These are phyloP conservation scores for Aspergillus oerlinghausenensis DNA, from an alignment of 2,329 filamentous ascomycete genomes.

Conservation along the genomic window DNA sequence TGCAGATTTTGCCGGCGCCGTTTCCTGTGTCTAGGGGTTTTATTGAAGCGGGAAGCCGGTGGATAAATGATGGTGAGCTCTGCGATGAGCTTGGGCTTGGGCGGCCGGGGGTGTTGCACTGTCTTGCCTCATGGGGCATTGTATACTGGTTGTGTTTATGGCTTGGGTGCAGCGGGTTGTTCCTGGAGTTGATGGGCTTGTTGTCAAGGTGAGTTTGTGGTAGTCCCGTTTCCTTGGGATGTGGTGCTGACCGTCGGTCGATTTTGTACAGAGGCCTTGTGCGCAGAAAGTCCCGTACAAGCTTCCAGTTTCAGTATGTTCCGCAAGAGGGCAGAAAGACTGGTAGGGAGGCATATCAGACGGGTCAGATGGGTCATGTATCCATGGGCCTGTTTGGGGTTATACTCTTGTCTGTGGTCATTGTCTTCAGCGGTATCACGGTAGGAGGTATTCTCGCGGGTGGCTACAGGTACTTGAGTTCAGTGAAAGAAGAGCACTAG, in stretches of 20 bases:
- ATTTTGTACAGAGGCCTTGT: slow-evolving; percentile 27
- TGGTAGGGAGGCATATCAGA: slow-evolving; percentile 2
- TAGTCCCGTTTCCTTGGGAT: neutral
- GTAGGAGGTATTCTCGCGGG: neutral
- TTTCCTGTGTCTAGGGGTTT: slow-evolving; percentile 33
- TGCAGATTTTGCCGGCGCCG: slow-evolving; percentile 32
- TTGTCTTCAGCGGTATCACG: neutral
- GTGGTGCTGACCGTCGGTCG: slow-evolving; percentile 2
- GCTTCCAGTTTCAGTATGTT: slow-evolving; percentile 33
- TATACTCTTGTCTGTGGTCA: neutral
- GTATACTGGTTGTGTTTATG: slow-evolving; percentile 27
- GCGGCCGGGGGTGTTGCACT: slow-evolving; percentile 21
- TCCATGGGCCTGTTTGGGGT: neutral
- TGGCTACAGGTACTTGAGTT: neutral
- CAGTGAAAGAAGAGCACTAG: neutral
- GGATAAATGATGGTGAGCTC: slow-evolving; percentile 36
- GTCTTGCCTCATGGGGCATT: slow-evolving; percentile 14
- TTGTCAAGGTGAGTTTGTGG: slow-evolving; percentile 18
- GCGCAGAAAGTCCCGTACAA: slow-evolving; percentile 25
- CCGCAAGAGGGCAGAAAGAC: slow-evolving; percentile 14
- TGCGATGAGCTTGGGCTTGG: slow-evolving; percentile 35
- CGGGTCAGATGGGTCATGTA: neutral
- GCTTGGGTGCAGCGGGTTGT: slow-evolving; percentile 22
- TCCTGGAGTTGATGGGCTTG: slow-evolving; percentile 21
- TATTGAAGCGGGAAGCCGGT: slow-evolving; percentile 36